Conservation (phyloP, 768 basidiomycete genomes). For the Stropharia rugosoannulata region DNA sequence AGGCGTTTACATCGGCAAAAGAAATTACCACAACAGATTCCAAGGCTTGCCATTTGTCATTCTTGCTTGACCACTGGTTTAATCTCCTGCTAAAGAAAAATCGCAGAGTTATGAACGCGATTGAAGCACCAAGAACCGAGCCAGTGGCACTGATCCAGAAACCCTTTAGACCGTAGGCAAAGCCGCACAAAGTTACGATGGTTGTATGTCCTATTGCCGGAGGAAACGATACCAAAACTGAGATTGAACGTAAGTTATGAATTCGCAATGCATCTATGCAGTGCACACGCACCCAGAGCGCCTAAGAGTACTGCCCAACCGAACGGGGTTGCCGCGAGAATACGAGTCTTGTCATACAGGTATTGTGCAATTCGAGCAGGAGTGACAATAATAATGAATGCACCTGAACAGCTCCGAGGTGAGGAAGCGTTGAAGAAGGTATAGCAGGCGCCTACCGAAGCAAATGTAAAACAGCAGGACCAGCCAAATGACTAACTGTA, state of each 20-base stretch:
- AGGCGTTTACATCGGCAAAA: constrained; percentile 2
- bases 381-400: constrained; percentile 50
- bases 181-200: constrained; percentile 67
- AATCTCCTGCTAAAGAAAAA: constrained; percentile 55
- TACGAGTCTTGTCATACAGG: constrained; percentile 66
- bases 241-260: not conserved
- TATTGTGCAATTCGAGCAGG: constrained; percentile 69
- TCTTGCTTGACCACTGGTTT: constrained; percentile 57
- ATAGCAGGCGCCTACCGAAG: constrained; percentile 28
- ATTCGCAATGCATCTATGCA: not conserved
- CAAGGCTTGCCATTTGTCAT: constrained; percentile 75
- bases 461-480: constrained; percentile 55
- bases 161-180: constrained; percentile 80
- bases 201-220: constrained; percentile 72
- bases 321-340: constrained; percentile 53
- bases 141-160: constrained; percentile 62
- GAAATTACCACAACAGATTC: constrained; percentile 70
- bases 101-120: constrained; percentile 62
- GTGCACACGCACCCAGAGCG: constrained; percentile 46
- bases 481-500: constrained; percentile 58
- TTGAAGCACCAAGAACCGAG: constrained; percentile 62
- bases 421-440: not conserved
- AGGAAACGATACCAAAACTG: constrained; percentile 54
- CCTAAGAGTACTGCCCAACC: constrained; percentile 61
- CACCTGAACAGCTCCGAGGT: constrained; percentile 19